Conservation (phyloP, 106 monocot species). For the Allium fistulosum region DNA sequence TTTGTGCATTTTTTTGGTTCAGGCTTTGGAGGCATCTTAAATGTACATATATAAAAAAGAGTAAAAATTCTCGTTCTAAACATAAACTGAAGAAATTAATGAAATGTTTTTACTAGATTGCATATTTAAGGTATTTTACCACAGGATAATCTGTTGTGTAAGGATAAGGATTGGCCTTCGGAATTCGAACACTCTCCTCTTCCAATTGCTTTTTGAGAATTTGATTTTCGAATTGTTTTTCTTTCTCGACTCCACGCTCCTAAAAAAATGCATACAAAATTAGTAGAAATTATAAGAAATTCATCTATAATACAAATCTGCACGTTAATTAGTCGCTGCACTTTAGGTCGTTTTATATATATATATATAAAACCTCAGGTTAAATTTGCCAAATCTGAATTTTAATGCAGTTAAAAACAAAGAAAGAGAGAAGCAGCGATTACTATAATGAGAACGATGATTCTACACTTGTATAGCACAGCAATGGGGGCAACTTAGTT, state of each 20-base stretch:
- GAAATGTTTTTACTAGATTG: too few relatives aligned
- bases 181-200: slow-evolving; percentile 68
- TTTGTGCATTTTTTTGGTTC: slow-evolving; percentile 72
- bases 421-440: not conserved
- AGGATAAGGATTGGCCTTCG: slow-evolving; percentile 74
- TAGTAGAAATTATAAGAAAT: too few relatives aligned
- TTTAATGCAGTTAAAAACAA: not conserved
- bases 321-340: not conserved
- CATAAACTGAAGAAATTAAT: too few relatives aligned
- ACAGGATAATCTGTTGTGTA: slow-evolving; percentile 95
- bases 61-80: not conserved
- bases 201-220: slow-evolving; percentile 47
- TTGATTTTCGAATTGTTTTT: slow-evolving; percentile 40
- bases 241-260: slow-evolving; percentile 88
- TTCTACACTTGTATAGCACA: not conserved
- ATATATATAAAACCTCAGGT: too few relatives aligned
- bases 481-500: too few relatives aligned
- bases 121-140: slow-evolving; percentile 23
- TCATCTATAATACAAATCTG: not conserved
- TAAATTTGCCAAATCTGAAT: too few relatives aligned
- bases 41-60: too few relatives aligned
- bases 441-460: not conserved
- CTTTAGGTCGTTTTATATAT: too few relatives aligned
- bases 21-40: slow-evolving; percentile 77
- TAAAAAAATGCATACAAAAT: slow-evolving; percentile 9